Evolutionary conservation across 1,284 basidiomycete genomes (phyloP).

Genomic region (Cryptococcus neoformans): DNA sequence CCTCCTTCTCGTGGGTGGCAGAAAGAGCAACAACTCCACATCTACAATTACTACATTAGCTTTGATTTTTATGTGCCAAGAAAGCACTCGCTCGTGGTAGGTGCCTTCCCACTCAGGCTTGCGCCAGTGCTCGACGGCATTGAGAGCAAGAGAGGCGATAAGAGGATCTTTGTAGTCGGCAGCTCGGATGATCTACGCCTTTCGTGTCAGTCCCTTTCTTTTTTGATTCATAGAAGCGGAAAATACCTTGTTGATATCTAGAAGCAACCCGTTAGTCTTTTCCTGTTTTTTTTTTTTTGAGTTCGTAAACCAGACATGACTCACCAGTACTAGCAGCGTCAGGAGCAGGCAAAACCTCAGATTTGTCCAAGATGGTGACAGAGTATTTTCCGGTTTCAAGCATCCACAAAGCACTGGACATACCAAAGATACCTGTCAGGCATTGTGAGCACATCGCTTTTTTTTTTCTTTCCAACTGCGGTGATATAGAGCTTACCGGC

Average conservation of each 20-base stretch:
- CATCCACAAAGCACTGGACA: constrained; percentile 49
- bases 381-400: constrained; percentile 43
- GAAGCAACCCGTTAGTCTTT: neutral
- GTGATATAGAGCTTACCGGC: constrained; percentile 13
- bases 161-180: constrained; percentile 47
- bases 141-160: constrained; percentile 40
- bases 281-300: neutral
- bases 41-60: constrained; percentile 11
- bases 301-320: constrained; percentile 6
- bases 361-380: constrained; percentile 48
- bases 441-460: neutral
- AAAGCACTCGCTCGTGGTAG: constrained; percentile 68
- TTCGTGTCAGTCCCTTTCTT: neutral
- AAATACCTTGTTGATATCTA: constrained; percentile 47
- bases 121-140: constrained; percentile 46
- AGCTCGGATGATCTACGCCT: constrained; percentile 42
- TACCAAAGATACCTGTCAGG: constrained; percentile 45
- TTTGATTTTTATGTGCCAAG: neutral
- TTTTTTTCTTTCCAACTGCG: no score
- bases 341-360: constrained; percentile 41
- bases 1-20: constrained; percentile 15
- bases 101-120: constrained; percentile 62
- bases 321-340: constrained; percentile 49
- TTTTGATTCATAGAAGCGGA: neutral
- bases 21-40: constrained; percentile 42